These are phyloP conservation scores for Phytophthora meadii DNA, from an alignment of 352 stramenopile species.

Conservation along the genomic window DNA sequence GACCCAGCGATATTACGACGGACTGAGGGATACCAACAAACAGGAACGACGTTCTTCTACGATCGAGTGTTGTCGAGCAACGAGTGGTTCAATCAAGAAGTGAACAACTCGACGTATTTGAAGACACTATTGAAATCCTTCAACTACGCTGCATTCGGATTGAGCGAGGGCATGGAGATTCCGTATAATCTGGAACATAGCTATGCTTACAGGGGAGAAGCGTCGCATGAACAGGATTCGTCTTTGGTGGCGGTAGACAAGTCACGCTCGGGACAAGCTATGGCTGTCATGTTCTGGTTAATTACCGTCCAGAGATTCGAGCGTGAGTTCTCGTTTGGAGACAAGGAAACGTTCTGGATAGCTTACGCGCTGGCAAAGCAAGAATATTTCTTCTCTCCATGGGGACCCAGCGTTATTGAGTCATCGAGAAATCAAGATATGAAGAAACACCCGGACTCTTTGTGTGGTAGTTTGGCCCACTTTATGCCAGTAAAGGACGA, in stretches of 20 bases:
- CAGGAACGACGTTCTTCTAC: constrained; percentile 53
- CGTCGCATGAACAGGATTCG: constrained; percentile 68
- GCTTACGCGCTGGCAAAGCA: constrained; percentile 55
- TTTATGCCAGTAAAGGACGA: constrained; percentile 50
- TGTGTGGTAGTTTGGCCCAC: constrained; percentile 66
- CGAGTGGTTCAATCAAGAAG: constrained; percentile 39
- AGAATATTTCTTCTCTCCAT: constrained; percentile 68
- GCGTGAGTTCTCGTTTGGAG: constrained; percentile 54
- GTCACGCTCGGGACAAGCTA: constrained; percentile 34
- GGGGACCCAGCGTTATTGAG: constrained; percentile 52
- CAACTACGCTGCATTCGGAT: constrained; percentile 47
- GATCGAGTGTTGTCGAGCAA: constrained; percentile 38
- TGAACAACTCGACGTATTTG: constrained; percentile 45
- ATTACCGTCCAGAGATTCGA: constrained; percentile 56
- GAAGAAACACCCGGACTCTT: constrained; percentile 49
- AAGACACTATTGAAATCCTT: constrained; percentile 52
- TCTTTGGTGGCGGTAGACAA: constrained; percentile 64
- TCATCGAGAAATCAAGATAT: constrained; percentile 59
- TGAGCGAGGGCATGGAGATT: constrained; percentile 14
- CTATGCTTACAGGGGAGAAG: constrained; percentile 47
- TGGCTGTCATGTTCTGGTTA: constrained; percentile 64
- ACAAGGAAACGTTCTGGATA: constrained; percentile 79
- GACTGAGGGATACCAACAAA: constrained; percentile 43
- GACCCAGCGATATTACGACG: constrained; percentile 45
- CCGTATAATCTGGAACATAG: constrained; percentile 47